Base-by-base conservation (phyloP, 1,284 basidiomycete species). In the Grifola frondosa region DNA sequence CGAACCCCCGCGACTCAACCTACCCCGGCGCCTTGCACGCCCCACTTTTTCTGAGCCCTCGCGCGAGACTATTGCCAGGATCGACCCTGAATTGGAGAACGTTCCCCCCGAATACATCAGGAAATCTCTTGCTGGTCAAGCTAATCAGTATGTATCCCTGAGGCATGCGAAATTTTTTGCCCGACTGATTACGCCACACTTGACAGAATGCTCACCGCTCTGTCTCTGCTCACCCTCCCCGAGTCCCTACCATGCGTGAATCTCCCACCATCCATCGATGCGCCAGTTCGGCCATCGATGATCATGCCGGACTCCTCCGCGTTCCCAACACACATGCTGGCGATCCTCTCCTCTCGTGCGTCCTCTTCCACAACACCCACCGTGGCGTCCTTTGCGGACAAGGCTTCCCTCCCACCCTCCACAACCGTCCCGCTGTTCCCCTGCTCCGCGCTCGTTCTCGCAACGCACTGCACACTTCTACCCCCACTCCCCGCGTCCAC, bases 261-360 rank as follows among this genome's bases (percentile, higher is more conserved):
- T 47, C 56, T 55, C 21, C 56, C 60, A 26, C 47, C 53, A n/a
- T 46, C 52, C 25, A 46, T 59, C 30, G 61, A 63, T 49, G 61
- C 54, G 41, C 53, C 61, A 17, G 20, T 63, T 21, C 56, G 58
- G 26, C 62, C 61, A 11, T 46, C 53, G 10, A 43, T 21, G 30
- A 55, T n/a, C 54, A 58, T 24, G 35, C 65, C 40, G 48, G 64
- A 63, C 29, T 57, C 64, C 0, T 60, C 62, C 3, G 64, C 69
- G 15, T 64, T 71, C 56, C 79, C 80, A 11, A 77, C 78, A 0
- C 80, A 81, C 50, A 67, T 81, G 61, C 63, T 79, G 11, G 78
- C 76, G 9, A 67, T 82, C 19, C 71, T 72, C 49, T 61, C 66
- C n/a, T 61, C 59, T 58, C 29, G 53, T 53, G 20, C 62, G 49